A percentile compares a stretch with the other conserved stretches of the same genome.
Evolutionary conservation across 2,329 filamentous ascomycete genomes (phyloP).

Genomic region (Beauveria scarabaeidicola): DNA sequence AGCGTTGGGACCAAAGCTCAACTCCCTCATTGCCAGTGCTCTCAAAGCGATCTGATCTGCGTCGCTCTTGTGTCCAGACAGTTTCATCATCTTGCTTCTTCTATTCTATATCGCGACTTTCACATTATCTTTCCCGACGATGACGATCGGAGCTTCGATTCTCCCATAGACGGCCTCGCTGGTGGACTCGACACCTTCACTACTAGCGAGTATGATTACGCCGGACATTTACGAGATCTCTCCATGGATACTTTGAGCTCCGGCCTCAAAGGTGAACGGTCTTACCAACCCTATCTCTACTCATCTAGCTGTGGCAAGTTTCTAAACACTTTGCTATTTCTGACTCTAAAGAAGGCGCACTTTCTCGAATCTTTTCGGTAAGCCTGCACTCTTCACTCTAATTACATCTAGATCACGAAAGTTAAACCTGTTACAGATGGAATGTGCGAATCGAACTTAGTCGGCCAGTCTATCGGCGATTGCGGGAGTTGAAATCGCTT

Average conservation of each 20-base stretch:
- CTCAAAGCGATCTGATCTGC: conserved; percentile 44
- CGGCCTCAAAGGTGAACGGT: conserved; percentile 43
- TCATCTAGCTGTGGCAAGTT: conserved; percentile 53
- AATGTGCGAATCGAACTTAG: conserved; percentile 56
- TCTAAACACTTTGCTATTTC: conserved; percentile 50
- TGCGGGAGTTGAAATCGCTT: conserved; percentile 46
- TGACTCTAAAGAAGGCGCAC: conserved; percentile 47
- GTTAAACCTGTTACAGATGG: conserved; percentile 36
- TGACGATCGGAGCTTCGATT: conserved; percentile 43
- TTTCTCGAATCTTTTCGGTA: conserved; percentile 50
- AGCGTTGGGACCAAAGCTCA: not conserved
- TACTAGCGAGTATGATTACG: conserved; percentile 57
- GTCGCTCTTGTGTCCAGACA: conserved; percentile 50
- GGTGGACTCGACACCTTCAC: conserved; percentile 52
- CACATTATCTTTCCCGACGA: conserved; percentile 54
- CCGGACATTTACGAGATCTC: conserved; percentile 46
- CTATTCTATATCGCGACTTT: conserved; percentile 51
- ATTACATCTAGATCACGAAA: not conserved
- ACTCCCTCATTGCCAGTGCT: conserved; percentile 31
- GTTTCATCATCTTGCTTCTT: conserved; percentile 49
- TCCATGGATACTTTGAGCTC: conserved; percentile 46
- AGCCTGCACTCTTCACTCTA: conserved; percentile 16
- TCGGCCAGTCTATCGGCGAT: conserved; percentile 45
- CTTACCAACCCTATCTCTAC: conserved; percentile 47
- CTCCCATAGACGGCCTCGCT: conserved; percentile 48